Evolutionary conservation across 1,284 basidiomycete species (phyloP).

Genomic region (Stygiomarasmius scandens): DNA sequence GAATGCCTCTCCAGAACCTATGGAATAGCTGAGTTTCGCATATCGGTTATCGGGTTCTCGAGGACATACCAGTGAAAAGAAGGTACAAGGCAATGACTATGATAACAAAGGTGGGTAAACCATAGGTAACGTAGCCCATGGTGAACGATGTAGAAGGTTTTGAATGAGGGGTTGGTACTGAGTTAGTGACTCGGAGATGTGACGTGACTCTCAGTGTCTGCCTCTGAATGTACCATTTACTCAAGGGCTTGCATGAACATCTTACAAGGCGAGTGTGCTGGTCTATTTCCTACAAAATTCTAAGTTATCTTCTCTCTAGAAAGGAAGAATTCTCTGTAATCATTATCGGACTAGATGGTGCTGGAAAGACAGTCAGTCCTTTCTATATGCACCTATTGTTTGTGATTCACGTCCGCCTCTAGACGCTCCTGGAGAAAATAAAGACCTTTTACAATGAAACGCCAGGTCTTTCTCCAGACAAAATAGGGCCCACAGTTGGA

Average conservation of each 20-base stretch:
- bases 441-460: conserved; percentile 88
- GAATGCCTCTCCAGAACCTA: conserved; percentile 88
- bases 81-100: conserved; percentile 79
- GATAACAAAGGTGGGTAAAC: conserved; percentile 66
- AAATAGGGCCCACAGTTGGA: conserved; percentile 92
- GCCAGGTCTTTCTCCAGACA: conserved; percentile 83
- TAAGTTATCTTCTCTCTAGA: conserved; percentile 35
- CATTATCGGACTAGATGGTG: conserved; percentile 87
- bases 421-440: conserved; percentile 91
- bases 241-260: conserved; percentile 84
- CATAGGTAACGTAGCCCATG: conserved; percentile 59
- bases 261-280: conserved; percentile 71
- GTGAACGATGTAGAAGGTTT: neutral
- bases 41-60: conserved; percentile 7
- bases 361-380: conserved; percentile 83
- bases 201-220: neutral
- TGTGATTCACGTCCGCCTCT: conserved; percentile 13
- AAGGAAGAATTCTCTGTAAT: conserved; percentile 95
- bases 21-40: conserved; percentile 4
- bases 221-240: conserved; percentile 7
- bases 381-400: conserved; percentile 3
- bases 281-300: conserved; percentile 16
- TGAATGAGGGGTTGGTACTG: neutral
- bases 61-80: conserved; percentile 75
- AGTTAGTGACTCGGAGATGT: neutral